Conservation (phyloP, 2,329 filamentous ascomycete species). For the Juglanconis oblonga region DNA sequence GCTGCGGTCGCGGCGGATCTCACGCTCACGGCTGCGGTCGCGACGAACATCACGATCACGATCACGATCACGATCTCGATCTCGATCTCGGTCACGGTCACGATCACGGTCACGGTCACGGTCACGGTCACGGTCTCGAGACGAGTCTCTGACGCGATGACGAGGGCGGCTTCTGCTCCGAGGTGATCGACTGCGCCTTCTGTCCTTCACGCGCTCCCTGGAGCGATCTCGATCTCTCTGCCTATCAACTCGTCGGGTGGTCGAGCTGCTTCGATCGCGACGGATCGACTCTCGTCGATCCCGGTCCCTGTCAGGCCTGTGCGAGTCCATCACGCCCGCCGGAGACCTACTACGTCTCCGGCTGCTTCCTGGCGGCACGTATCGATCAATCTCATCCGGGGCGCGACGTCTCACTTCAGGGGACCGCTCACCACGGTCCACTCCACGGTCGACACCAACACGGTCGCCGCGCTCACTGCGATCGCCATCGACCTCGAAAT, state of each 20-base stretch:
- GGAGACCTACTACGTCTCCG: conserved; percentile 20
- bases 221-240: conserved; percentile 18
- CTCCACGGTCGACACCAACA: conserved; percentile 28
- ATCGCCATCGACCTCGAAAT: conserved; percentile 48
- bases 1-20: conserved; percentile 25
- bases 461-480: conserved; percentile 27
- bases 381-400: conserved; percentile 44
- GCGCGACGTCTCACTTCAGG: conserved; percentile 39
- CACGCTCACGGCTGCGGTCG: conserved; percentile 32
- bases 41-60: conserved; percentile 31
- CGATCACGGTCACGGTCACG: conserved; percentile 31
- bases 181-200: conserved; percentile 21
- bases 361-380: conserved; percentile 43
- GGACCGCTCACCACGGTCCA: conserved; percentile 26
- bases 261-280: neutral
- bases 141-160: conserved; percentile 30
- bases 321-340: conserved; percentile 20
- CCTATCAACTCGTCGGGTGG: neutral
- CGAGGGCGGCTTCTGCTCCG: conserved; percentile 28
- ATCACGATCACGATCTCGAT: conserved; percentile 27
- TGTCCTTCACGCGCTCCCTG: conserved; percentile 17
- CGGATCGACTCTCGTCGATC: conserved; percentile 27
- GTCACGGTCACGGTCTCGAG: conserved; percentile 26
- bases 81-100: conserved; percentile 27
- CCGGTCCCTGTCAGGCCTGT: conserved; percentile 10